Conservation (phyloP, 495 filamentous ascomycete species). For the Recurvomyces mirabilis region DNA sequence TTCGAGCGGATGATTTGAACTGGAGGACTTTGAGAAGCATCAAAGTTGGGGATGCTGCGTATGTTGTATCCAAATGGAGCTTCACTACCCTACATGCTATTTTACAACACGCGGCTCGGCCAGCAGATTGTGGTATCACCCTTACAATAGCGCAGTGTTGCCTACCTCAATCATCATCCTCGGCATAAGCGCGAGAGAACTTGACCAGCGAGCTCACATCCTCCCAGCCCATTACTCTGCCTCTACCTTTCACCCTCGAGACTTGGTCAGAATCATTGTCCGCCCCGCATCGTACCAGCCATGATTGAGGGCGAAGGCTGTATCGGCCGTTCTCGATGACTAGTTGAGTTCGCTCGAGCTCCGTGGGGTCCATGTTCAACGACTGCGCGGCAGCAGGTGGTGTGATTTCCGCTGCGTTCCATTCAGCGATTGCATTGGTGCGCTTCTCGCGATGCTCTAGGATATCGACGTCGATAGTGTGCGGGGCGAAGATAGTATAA, state of each 20-base stretch:
- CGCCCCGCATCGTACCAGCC: constrained; percentile 13
- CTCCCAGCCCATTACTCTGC: constrained; percentile 15
- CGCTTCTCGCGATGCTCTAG: constrained; percentile 37
- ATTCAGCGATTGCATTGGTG: constrained; percentile 10
- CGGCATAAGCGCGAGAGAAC: constrained; percentile 21
- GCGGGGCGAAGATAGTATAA: constrained; percentile 53
- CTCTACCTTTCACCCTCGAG: constrained; percentile 7
- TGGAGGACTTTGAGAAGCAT: too few species aligned
- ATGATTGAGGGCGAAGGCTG: constrained; percentile 20
- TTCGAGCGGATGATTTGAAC: too few species aligned
- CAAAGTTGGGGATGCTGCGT: too few species aligned
- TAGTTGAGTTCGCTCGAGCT: constrained; percentile 19
- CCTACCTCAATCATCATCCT: constrained; percentile 18
- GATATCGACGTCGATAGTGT: constrained; percentile 62
- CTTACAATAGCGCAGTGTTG: too few species aligned
- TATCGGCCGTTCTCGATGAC: constrained; percentile 16
- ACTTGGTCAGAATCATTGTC: constrained; percentile 4
- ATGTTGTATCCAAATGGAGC: too few species aligned
- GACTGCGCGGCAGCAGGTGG: background rate
- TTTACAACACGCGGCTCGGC: too few species aligned
- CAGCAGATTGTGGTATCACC: too few species aligned
- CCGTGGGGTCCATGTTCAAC: background rate
- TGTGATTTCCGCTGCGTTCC: background rate
- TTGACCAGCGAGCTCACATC: constrained; percentile 21
- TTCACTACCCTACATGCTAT: too few species aligned